These are phyloP conservation scores for Fusarium tuaranense DNA, from an alignment of 2,329 filamentous ascomycete species.

Conservation along the genomic window DNA sequence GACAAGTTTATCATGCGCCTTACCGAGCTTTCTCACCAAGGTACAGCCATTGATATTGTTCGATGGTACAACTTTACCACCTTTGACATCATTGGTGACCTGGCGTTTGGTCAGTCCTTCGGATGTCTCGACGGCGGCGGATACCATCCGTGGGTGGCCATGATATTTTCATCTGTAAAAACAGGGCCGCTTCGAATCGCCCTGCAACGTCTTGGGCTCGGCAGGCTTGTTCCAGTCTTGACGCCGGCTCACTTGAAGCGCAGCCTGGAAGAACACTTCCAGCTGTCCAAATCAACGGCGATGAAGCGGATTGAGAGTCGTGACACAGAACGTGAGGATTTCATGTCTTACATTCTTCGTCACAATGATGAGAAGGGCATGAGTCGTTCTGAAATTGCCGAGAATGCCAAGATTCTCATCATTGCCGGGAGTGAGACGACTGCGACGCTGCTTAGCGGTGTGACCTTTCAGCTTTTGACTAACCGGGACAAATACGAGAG, in stretches of 20 bases:
- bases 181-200: not conserved
- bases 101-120: not conserved
- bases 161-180: not conserved
- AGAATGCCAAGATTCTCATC: conserved; percentile 4
- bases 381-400: not conserved
- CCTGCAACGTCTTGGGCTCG: not conserved
- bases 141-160: not conserved
- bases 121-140: not conserved
- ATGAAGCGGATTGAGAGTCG: not conserved
- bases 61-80: not conserved
- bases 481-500: not conserved
- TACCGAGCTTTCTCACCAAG: not conserved
- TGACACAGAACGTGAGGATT: not conserved
- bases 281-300: not conserved
- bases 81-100: not conserved
- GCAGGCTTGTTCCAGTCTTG: not conserved
- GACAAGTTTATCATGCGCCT: not conserved
- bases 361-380: not conserved
- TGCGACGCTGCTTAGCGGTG: conserved; percentile 10
- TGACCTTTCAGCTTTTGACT: not conserved
- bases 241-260: not conserved
- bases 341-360: not conserved
- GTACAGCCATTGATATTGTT: not conserved
- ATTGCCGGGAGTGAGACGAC: conserved; percentile 11
- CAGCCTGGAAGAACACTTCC: not conserved